A percentile compares a stretch with the other conserved stretches of the same genome.
Evolutionary conservation across 345 rosid species (phyloP).

Genomic region (Barbarea vulgaris): DNA sequence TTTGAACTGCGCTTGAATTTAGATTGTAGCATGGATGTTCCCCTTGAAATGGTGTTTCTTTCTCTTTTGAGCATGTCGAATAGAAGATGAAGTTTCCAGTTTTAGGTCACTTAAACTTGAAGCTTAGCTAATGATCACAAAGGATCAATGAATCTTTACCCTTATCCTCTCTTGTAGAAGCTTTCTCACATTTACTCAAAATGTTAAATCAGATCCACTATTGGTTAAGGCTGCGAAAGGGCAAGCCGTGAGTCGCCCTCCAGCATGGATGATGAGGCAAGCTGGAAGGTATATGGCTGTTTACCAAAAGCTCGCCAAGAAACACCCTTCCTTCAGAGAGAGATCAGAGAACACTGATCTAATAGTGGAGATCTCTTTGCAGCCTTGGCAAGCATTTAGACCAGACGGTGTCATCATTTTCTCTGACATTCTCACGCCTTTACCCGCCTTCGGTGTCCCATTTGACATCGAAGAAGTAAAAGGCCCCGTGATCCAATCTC

Average conservation of each 20-base stretch:
- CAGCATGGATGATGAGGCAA: slow-evolving; percentile 99
- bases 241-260: slow-evolving; percentile 73
- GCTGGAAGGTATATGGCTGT: slow-evolving; percentile 99
- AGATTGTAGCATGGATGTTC: not conserved
- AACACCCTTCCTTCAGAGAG: slow-evolving; percentile 90
- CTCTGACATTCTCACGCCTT: slow-evolving; percentile 93
- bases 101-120: not conserved
- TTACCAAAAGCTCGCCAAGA: slow-evolving; percentile 93
- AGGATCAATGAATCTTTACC: not conserved
- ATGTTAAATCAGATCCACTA: slow-evolving; percentile 60
- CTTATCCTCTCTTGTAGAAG: not conserved
- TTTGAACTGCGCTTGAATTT: not conserved
- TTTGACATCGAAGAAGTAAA: slow-evolving; percentile 92
- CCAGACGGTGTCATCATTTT: slow-evolving; percentile 95
- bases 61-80: not conserved
- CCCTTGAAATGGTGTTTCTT: slow-evolving; percentile 7
- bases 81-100: not conserved
- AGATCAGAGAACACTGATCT: slow-evolving; percentile 95
- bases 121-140: not conserved
- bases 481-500: slow-evolving; percentile 85
- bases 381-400: slow-evolving; percentile 91
- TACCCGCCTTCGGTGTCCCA: slow-evolving; percentile 92
- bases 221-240: slow-evolving; percentile 94
- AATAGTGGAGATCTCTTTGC: slow-evolving; percentile 91
- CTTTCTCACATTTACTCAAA: slow-evolving; percentile 10